These are phyloP conservation scores for Camelina hispida DNA, from an alignment of 345 rosid genomes.

Conservation along the genomic window DNA sequence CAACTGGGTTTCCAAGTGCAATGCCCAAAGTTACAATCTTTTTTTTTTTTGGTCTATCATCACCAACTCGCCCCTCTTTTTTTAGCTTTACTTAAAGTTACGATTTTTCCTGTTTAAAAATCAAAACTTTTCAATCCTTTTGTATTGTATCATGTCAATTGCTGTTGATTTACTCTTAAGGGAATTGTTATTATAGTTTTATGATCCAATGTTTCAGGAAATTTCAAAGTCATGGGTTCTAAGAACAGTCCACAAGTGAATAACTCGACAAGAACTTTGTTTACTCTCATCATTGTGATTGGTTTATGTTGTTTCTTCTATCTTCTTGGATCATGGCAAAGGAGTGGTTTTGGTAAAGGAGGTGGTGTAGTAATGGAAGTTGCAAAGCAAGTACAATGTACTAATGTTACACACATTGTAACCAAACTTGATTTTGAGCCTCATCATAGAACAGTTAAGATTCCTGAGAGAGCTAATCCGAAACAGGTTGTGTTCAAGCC, in stretches of 20 bases:
- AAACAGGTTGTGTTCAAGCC: slow-evolving; percentile 48
- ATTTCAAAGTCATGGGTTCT: slow-evolving; percentile 51
- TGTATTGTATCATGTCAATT: too few species aligned
- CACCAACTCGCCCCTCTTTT: background rate
- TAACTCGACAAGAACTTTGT: slow-evolving; percentile 51
- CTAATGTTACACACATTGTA: slow-evolving; percentile 41
- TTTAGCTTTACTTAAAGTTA: background rate
- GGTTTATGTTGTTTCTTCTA: slow-evolving; percentile 81
- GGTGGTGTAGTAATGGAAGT: slow-evolving; percentile 59
- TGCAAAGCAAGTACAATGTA: slow-evolving; percentile 59
- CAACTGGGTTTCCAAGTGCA: slow-evolving; percentile 2
- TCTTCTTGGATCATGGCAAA: slow-evolving; percentile 73
- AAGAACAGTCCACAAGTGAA: slow-evolving; percentile 51
- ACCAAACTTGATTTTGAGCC: slow-evolving; percentile 65
- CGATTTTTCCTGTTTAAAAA: slow-evolving; percentile 8
- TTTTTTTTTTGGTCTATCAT: background rate
- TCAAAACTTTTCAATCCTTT: background rate
- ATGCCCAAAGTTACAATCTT: slow-evolving; percentile 13
- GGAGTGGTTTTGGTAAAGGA: slow-evolving; percentile 74
- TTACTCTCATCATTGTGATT: slow-evolving; percentile 61
- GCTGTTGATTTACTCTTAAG: too few species aligned
- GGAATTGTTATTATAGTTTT: background rate
- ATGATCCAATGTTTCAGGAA: slow-evolving; percentile 29
- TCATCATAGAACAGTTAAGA: slow-evolving; percentile 64
- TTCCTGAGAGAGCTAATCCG: slow-evolving; percentile 47